A percentile compares a stretch with the other conserved stretches of the same genome.
These are phyloP conservation scores for Aspergillus egyptiacus DNA, from an alignment of 495 filamentous ascomycete genomes.

Conservation along the genomic window DNA sequence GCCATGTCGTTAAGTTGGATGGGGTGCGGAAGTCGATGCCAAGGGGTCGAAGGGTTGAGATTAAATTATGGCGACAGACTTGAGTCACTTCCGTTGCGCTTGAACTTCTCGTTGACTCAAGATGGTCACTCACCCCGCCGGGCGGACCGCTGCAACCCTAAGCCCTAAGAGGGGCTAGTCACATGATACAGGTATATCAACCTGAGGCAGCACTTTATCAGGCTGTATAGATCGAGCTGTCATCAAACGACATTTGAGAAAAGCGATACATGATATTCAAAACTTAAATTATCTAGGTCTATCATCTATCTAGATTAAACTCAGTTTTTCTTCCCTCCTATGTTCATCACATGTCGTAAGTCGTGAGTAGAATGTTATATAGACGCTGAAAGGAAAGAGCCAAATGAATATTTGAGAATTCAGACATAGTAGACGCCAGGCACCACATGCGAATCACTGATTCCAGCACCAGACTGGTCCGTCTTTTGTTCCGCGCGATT, in stretches of 20 bases:
- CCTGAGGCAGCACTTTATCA: conserved; percentile 9
- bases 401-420: background rate
- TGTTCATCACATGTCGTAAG: background rate
- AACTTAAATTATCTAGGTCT: background rate
- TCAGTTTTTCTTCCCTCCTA: background rate
- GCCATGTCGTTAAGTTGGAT: conserved; percentile 31
- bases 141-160: conserved; percentile 31
- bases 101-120: conserved; percentile 5
- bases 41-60: background rate
- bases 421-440: conserved; percentile 21
- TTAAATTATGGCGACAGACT: background rate
- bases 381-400: background rate
- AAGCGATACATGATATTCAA: background rate
- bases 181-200: background rate
- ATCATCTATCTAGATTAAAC: background rate
- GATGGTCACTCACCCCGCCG: conserved; percentile 29
- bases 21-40: background rate
- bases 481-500: conserved; percentile 9
- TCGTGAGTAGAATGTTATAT: background rate
- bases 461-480: background rate
- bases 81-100: background rate
- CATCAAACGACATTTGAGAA: background rate
- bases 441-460: background rate
- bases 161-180: conserved; percentile 37
- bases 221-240: background rate